phyloP scores from a whole-genome alignment of 176 grass and related monocot species.

The Oryza australiensis region DNA sequence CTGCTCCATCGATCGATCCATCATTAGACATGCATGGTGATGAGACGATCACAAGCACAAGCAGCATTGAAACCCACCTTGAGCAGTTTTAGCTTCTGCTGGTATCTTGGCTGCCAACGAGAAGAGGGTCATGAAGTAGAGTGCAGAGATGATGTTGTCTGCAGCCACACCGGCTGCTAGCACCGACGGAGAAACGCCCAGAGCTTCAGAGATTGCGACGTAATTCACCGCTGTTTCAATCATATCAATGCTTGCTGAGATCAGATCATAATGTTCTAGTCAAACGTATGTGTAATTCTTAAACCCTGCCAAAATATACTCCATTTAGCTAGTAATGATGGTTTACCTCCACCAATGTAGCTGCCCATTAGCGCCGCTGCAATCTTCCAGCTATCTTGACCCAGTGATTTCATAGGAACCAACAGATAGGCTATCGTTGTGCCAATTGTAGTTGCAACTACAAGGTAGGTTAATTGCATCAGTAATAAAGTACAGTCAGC shows the following conservation, averaged over 20 bases:
- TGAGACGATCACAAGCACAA: no score
- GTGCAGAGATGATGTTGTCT: slow-evolving; percentile 81
- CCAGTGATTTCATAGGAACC: slow-evolving; percentile 85
- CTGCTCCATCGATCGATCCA: slow-evolving; percentile 14
- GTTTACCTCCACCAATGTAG: slow-evolving; percentile 86
- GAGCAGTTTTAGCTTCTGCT: slow-evolving; percentile 41
- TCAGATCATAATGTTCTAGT: not conserved
- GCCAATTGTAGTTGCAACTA: slow-evolving; percentile 69
- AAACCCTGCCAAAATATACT: no score
- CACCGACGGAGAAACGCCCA: slow-evolving; percentile 61
- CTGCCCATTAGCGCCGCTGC: slow-evolving; percentile 94
- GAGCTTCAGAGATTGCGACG: slow-evolving; percentile 66
- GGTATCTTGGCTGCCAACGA: slow-evolving; percentile 76
- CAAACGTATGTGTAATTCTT: no score
- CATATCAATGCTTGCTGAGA: not conserved
- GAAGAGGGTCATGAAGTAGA: slow-evolving; percentile 86
- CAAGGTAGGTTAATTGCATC: not conserved
- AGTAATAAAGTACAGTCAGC: not conserved
- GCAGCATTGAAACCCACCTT: no score
- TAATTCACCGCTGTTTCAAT: slow-evolving; percentile 76
- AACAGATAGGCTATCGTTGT: slow-evolving; percentile 62
- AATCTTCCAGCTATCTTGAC: slow-evolving; percentile 89
- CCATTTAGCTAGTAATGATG: no score
- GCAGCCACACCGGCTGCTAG: slow-evolving; percentile 81
- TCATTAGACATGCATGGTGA: no score